These are phyloP conservation scores for Bryoerythrophyllum caledonicum DNA, from an alignment of 225 moss, liverwort and hornwort genomes.

Conservation along the genomic window DNA sequence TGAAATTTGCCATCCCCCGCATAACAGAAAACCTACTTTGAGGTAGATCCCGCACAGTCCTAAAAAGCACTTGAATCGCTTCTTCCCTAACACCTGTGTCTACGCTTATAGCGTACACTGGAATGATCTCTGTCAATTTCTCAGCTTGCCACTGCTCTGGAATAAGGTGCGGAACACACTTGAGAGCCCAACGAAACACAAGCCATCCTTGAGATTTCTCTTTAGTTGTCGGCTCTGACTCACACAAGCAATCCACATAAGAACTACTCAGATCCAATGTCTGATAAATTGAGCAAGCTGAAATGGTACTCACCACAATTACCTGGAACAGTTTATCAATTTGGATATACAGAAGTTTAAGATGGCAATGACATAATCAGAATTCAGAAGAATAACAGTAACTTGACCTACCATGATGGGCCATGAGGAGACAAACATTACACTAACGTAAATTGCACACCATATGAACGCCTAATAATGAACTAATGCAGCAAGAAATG, in stretches of 20 bases:
- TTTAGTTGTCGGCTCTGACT: slow-evolving; percentile 86
- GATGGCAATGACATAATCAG: neutral
- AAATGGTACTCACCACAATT: slow-evolving; percentile 3
- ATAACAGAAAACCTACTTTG: slow-evolving; percentile 94
- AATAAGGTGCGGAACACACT: slow-evolving; percentile 97
- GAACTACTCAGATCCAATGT: neutral
- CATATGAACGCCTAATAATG: neutral
- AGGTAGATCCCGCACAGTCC: slow-evolving; percentile 94
- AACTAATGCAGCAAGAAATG: slow-evolving; percentile 8
- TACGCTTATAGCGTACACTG: slow-evolving; percentile 91
- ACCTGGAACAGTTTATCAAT: neutral
- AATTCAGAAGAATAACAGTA: neutral
- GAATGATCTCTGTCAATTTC: slow-evolving; percentile 95
- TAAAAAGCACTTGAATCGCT: slow-evolving; percentile 97
- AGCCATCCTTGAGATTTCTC: slow-evolving; percentile 99
- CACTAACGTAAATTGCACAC: neutral
- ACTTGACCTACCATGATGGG: neutral
- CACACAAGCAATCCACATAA: slow-evolving; percentile 21
- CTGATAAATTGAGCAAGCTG: neutral
- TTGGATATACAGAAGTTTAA: neutral
- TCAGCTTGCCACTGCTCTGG: slow-evolving; percentile 99
- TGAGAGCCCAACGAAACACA: slow-evolving; percentile 96
- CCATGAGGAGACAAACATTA: neutral
- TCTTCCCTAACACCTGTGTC: slow-evolving; percentile 98
- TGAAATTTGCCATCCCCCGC: slow-evolving; percentile 99